phyloP scores from a whole-genome alignment of 2,329 filamentous ascomycete genomes.

The Monosporascus sp. region DNA sequence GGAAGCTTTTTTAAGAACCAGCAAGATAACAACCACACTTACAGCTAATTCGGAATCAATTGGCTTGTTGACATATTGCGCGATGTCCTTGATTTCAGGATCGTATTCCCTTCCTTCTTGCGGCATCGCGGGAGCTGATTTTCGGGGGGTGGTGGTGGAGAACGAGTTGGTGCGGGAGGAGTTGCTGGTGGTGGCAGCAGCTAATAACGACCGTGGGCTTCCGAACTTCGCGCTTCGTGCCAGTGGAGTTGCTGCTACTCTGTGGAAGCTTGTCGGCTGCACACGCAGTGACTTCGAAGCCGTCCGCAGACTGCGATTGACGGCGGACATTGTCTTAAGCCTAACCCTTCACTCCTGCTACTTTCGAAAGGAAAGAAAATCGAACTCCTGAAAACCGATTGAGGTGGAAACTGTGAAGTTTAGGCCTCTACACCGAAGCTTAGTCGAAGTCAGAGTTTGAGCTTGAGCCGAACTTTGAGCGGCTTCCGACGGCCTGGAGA shows the following conservation, averaged over 20 bases:
- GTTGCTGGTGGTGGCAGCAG: slow-evolving; percentile 21
- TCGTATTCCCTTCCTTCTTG: slow-evolving; percentile 64
- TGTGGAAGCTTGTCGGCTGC: slow-evolving; percentile 28
- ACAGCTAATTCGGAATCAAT: slow-evolving; percentile 91
- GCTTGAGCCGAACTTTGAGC: too few species aligned
- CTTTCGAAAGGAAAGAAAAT: too few species aligned
- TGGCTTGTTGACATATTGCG: slow-evolving; percentile 84
- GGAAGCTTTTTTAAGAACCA: not conserved
- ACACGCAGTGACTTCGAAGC: slow-evolving; percentile 50
- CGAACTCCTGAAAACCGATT: too few species aligned
- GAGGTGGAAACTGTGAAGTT: too few species aligned
- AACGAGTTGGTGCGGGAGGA: slow-evolving; percentile 35
- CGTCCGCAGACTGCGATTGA: slow-evolving; percentile 49
- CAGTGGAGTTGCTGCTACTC: slow-evolving; percentile 11
- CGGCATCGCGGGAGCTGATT: slow-evolving; percentile 47
- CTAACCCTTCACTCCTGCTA: not conserved
- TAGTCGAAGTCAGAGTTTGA: too few species aligned
- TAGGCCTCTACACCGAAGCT: too few species aligned
- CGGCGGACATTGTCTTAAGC: slow-evolving; percentile 42
- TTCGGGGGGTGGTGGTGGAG: slow-evolving; percentile 43
- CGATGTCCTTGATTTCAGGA: slow-evolving; percentile 91
- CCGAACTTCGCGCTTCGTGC: slow-evolving; percentile 21
- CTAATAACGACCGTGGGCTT: slow-evolving; percentile 9
- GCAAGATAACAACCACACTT: slow-evolving; percentile 35
- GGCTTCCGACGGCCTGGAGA: too few species aligned